Base-by-base conservation (phyloP, 2,329 filamentous ascomycete genomes). In the Bipolaris bicolor region DNA sequence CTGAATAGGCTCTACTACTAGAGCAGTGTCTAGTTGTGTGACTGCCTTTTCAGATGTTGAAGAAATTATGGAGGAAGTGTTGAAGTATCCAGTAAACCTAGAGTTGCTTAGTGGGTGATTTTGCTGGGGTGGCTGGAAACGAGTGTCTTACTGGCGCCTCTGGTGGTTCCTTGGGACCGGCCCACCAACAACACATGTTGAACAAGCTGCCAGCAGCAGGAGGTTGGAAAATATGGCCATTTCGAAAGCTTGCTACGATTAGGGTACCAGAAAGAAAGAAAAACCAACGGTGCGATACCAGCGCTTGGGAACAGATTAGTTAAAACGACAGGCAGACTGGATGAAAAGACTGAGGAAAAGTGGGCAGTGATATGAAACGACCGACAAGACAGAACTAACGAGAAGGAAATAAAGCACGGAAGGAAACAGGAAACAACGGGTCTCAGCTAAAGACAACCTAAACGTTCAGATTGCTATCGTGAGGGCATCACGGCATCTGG, bases 181-280 rank as follows among this genome's bases (percentile, higher is more conserved):
- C 11, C 75, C 73, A 52, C 70, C 71, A 29, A 68, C 64, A 63
- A 68, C 63, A 13, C 58, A 56, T 51, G 63, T 64, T 41, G 60
- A 71, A 53, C 41, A 72, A 47, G 74, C 74, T 75, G 75, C 74
- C 72, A 77, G 74, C 73, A 77, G 74, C 73, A 70, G 65, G 31
- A 70, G 15, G 10, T 50, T 57, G 43, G 44, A 57, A 61, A 66
- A 58, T 46, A 70, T 45, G 61, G 63, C 53, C 72, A 75, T 73
- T 57, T 36, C 63, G 49, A 62, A 68, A 61, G 68, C 52, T 49
- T 49, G 6, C 58, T 29, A 29, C 20, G 53, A 68, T 67, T 62
- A 68, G 48, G 58, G 61, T 67, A 70, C 49, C 46, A 56, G 50
- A 55, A 64, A 55, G 36, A 48, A 58, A 47, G 31, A 31, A 43